These are phyloP conservation scores for Metarhizium humberi DNA, from an alignment of 2,329 filamentous ascomycete genomes.

Conservation along the genomic window DNA sequence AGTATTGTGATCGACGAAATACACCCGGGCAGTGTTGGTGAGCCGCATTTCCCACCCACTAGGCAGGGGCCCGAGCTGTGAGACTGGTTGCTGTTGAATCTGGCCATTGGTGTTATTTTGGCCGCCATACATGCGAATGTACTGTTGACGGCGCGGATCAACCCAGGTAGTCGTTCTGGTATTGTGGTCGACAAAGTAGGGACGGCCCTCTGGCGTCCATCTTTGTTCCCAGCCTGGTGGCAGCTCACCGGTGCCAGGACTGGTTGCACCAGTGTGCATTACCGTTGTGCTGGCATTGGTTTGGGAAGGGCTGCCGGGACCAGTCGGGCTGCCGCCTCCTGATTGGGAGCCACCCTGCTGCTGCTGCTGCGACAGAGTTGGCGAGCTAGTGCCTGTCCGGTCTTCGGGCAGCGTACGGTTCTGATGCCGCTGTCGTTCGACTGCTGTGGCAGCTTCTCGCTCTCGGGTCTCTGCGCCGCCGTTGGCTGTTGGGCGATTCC, in stretches of 20 bases:
- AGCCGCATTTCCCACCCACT: slow-evolving; percentile 99
- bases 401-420: slow-evolving; percentile 94
- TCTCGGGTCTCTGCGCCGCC: slow-evolving; percentile 65
- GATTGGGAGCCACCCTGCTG: slow-evolving; percentile 32
- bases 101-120: slow-evolving; percentile 76
- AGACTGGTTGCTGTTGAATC: slow-evolving; percentile 96
- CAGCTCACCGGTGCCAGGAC: slow-evolving; percentile 86
- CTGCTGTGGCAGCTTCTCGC: slow-evolving; percentile 82
- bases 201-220: slow-evolving; percentile 85
- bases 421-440: slow-evolving; percentile 88
- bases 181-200: slow-evolving; percentile 98
- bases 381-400: slow-evolving; percentile 85
- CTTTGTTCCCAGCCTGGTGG: slow-evolving; percentile 95
- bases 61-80: slow-evolving; percentile 86
- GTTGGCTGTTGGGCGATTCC: slow-evolving; percentile 78
- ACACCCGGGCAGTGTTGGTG: slow-evolving; percentile 94
- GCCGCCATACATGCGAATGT: slow-evolving; percentile 92
- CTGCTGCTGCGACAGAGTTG: slow-evolving; percentile 55
- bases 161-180: slow-evolving; percentile 98
- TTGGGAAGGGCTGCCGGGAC: slow-evolving; percentile 20
- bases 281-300: slow-evolving; percentile 55
- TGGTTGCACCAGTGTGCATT: slow-evolving; percentile 90
- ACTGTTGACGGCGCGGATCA: slow-evolving; percentile 91
- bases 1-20: slow-evolving; percentile 99
- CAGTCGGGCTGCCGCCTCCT: slow-evolving; percentile 19